Evolutionary conservation across 495 filamentous ascomycete species (phyloP).

Genomic region (Niebla homalea): DNA sequence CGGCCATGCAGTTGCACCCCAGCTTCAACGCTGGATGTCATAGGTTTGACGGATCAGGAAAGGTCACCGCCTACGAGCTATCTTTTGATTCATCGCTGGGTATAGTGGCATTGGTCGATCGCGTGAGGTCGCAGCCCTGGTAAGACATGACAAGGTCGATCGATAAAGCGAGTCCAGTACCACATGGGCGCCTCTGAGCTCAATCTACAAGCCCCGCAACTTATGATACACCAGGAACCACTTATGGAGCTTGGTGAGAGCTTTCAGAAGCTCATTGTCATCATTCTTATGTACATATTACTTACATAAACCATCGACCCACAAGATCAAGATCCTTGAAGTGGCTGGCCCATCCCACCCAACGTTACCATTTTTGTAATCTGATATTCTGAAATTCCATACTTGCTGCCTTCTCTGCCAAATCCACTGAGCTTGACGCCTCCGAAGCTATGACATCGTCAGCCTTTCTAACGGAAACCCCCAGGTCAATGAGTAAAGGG

Average conservation of each 20-base stretch:
- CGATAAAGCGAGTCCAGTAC: too few species aligned
- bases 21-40: too few species aligned
- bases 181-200: too few species aligned
- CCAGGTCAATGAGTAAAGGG: neutral
- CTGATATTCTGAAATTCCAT: slow-evolving; percentile 84
- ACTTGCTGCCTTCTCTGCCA: slow-evolving; percentile 79
- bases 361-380: slow-evolving; percentile 77
- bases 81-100: too few species aligned
- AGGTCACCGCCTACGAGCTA: too few species aligned
- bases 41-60: too few species aligned
- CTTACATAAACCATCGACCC: neutral
- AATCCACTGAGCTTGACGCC: slow-evolving; percentile 92
- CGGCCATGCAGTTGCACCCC: too few species aligned
- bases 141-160: too few species aligned
- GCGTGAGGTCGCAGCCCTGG: neutral
- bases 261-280: neutral
- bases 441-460: slow-evolving; percentile 47
- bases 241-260: too few species aligned
- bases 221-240: too few species aligned
- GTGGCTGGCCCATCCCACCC: slow-evolving; percentile 56
- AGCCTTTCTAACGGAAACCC: slow-evolving; percentile 11
- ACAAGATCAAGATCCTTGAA: slow-evolving; percentile 14
- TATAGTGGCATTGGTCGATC: too few species aligned
- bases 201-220: too few species aligned
- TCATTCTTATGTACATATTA: neutral